Conservation (phyloP, 768 basidiomycete species). For the Xerocomus potaroensis region DNA sequence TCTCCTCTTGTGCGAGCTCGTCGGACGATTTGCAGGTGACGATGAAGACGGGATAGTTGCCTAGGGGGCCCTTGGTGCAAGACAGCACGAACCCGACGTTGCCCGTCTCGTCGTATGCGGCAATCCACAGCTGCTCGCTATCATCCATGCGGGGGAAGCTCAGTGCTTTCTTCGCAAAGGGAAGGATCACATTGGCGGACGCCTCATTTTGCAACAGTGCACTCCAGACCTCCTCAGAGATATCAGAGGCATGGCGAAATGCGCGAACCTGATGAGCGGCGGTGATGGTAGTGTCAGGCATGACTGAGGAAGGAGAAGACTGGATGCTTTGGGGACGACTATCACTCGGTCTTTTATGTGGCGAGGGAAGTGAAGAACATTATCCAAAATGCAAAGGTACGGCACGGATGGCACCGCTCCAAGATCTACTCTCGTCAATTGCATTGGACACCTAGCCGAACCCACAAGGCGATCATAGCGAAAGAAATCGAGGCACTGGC, state of each 20-base stretch:
- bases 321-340: constrained; percentile 9
- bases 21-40: constrained; percentile 11
- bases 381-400: neutral
- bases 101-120: constrained; percentile 16
- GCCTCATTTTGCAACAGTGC: constrained; percentile 28
- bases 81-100: constrained; percentile 44
- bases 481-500: too few species aligned
- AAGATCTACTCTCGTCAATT: neutral
- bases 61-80: constrained; percentile 51
- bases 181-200: constrained; percentile 38
- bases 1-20: constrained; percentile 14
- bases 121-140: constrained; percentile 31
- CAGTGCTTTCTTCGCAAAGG: constrained; percentile 33
- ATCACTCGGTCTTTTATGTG: constrained; percentile 5
- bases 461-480: neutral
- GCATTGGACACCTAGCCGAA: neutral
- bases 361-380: neutral
- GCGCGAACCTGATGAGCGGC: neutral
- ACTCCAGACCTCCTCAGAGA: constrained; percentile 28
- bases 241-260: constrained; percentile 4
- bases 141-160: neutral
- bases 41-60: constrained; percentile 53
- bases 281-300: constrained; percentile 9
- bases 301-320: constrained; percentile 7
- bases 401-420: neutral